Conservation (phyloP, 2,329 filamentous ascomycete species). For the Apiospora hydei region DNA sequence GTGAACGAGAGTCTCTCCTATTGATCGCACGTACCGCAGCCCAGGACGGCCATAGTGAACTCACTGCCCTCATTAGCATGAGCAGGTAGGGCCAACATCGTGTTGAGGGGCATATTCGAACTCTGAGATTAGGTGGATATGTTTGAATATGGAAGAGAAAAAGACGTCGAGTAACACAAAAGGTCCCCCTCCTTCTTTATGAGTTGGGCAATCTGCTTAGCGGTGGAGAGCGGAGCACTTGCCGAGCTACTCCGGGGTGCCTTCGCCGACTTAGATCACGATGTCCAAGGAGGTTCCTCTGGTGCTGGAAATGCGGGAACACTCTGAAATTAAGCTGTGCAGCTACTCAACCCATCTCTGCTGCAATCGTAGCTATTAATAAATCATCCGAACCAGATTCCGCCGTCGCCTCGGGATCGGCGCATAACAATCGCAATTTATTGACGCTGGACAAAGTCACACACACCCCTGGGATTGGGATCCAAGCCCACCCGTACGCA, state of each 20-base stretch:
- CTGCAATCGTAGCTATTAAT: background rate
- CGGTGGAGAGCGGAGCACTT: constrained; percentile 9
- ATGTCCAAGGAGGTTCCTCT: background rate
- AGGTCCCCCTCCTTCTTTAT: background rate
- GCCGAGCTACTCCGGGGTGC: constrained; percentile 13
- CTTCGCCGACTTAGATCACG: constrained; percentile 19
- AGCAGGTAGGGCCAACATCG: constrained; percentile 42
- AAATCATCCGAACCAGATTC: background rate
- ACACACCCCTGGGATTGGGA: background rate
- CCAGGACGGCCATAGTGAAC: constrained; percentile 80
- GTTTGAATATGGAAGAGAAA: background rate
- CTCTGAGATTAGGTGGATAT: background rate
- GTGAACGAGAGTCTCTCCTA: background rate
- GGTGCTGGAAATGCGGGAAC: background rate
- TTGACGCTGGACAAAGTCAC: background rate
- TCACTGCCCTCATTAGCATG: constrained; percentile 46
- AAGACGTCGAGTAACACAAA: background rate
- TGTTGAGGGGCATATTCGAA: constrained; percentile 10
- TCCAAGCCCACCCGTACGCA: constrained; percentile 2
- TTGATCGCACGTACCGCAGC: constrained; percentile 66
- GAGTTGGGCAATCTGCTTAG: constrained; percentile 5
- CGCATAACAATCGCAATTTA: constrained; percentile 9
- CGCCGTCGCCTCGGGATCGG: background rate
- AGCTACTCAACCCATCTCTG: background rate
- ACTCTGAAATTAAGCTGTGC: background rate